Base-by-base conservation (phyloP, 768 basidiomycete species). In the Mycena capillaripes region DNA sequence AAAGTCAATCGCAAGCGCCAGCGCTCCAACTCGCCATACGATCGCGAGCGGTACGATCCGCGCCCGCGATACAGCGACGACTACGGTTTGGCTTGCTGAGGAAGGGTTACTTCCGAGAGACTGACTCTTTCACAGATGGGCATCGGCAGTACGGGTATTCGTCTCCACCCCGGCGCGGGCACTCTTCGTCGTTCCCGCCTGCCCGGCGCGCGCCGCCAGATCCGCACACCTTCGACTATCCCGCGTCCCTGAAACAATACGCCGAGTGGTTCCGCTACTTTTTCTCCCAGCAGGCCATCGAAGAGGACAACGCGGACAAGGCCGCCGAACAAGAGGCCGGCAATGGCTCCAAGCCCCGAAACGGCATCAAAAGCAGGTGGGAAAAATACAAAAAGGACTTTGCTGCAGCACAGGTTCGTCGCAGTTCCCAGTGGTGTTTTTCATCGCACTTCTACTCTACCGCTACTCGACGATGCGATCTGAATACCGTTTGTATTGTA, bases 371-470 rank as follows among this genome's bases (percentile, higher is more conserved):
- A 81, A 81, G 89, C 71, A 90, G 91, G 58, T 98, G 96, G 92
- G 96, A 97, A 82, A 95, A 95, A 79, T 97, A 98, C 81, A 95
- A 96, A 84, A 97, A 96, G 82, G 93, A 94, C 62, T 97, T 97
- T 79, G 86, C 92, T 66, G 92, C 91, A 55, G 89, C 89, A 70
- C 97, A 98, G 92, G 97, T 97, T 79, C 86, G 93, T 87, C 77
- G n/a, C 75, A 10, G 60, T 65, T 76, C 72, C 57, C 32, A 17
- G 14, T 44, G 19, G 42, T 19, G 30, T 72, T 68, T 55, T 66
- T 58, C 50, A 53, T 75, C 77, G 70, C 52, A 59, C 73, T 57
- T 48, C 55, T 73, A 66, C 76, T 76, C 58, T 72, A 73, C 83
- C 27, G 3, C 38, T 62, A 44, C 50, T 34, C 23, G 17, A 77